Evolutionary conservation across 2,329 filamentous ascomycete species (phyloP).

Genomic region (Microcyclosporella mali): DNA sequence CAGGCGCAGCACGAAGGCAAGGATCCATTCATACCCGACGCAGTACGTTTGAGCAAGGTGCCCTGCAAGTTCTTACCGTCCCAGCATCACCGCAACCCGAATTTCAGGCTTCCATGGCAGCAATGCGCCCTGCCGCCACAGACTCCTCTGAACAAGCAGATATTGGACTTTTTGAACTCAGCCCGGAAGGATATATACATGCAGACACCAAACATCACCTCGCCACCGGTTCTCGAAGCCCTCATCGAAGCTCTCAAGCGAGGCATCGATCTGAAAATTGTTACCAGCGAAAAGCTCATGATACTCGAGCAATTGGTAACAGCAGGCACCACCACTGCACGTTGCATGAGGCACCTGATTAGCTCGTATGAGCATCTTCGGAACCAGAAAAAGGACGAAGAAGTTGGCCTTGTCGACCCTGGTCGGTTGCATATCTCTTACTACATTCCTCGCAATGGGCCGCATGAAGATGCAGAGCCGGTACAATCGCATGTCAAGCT

Average conservation of each 20-base stretch:
- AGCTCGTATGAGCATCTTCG: slow-evolving; percentile 44
- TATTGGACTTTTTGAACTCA: slow-evolving; percentile 55
- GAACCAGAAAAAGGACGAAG: slow-evolving; percentile 31
- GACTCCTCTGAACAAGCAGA: slow-evolving; percentile 62
- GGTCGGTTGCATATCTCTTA: slow-evolving; percentile 56
- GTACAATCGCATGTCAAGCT: slow-evolving; percentile 74
- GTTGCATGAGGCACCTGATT: slow-evolving; percentile 56
- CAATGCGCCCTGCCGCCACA: slow-evolving; percentile 45
- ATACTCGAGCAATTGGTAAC: slow-evolving; percentile 74
- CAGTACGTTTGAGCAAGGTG: slow-evolving; percentile 22
- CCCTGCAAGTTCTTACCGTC: slow-evolving; percentile 66
- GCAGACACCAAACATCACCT: slow-evolving; percentile 73
- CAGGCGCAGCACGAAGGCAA: neutral
- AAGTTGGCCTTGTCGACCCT: slow-evolving; percentile 38
- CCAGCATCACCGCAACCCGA: slow-evolving; percentile 62
- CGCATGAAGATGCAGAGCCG: slow-evolving; percentile 41
- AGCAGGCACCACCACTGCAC: slow-evolving; percentile 64
- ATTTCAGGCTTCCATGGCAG: slow-evolving; percentile 54
- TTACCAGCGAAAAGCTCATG: slow-evolving; percentile 32
- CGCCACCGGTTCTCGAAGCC: slow-evolving; percentile 55
- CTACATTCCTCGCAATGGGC: slow-evolving; percentile 40
- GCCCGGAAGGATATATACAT: slow-evolving; percentile 59
- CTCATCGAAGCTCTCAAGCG: slow-evolving; percentile 56
- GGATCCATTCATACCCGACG: neutral
- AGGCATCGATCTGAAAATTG: slow-evolving; percentile 57